Conservation (phyloP, 441 rosid genomes). For the Sinapis alba region DNA sequence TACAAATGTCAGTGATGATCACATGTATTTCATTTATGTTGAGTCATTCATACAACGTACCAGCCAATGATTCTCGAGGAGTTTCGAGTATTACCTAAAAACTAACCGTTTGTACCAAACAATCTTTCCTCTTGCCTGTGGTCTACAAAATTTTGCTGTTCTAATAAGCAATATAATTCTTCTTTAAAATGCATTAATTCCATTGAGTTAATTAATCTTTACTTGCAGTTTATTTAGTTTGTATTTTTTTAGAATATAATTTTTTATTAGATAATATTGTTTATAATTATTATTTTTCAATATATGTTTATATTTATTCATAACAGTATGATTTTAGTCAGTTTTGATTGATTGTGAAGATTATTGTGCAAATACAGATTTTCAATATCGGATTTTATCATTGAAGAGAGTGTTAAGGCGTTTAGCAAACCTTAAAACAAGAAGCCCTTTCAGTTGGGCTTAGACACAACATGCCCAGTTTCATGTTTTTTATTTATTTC, state of each 20-base stretch:
- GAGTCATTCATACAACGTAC: background rate
- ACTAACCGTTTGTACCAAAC: background rate
- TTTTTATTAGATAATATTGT: background rate
- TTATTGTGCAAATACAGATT: no score
- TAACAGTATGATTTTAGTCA: no score
- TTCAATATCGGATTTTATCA: no score
- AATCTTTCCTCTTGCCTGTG: background rate
- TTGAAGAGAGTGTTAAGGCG: background rate
- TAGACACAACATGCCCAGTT: background rate
- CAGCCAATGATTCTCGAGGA: constrained; percentile 9
- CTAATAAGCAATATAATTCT: background rate
- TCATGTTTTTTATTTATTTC: background rate
- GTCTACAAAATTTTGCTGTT: background rate
- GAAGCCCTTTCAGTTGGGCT: background rate
- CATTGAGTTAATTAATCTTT: background rate
- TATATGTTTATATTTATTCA: no score
- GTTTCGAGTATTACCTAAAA: background rate
- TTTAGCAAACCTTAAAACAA: background rate
- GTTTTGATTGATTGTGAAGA: no score
- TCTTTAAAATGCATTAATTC: background rate
- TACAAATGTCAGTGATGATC: constrained; percentile 36
- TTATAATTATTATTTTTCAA: no score
- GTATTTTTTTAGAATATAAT: background rate
- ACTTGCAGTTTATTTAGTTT: no score
- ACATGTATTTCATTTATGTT: constrained; percentile 32